Conservation (phyloP, 208 protist genomes). For the Trypanosoma melophagium region DNA sequence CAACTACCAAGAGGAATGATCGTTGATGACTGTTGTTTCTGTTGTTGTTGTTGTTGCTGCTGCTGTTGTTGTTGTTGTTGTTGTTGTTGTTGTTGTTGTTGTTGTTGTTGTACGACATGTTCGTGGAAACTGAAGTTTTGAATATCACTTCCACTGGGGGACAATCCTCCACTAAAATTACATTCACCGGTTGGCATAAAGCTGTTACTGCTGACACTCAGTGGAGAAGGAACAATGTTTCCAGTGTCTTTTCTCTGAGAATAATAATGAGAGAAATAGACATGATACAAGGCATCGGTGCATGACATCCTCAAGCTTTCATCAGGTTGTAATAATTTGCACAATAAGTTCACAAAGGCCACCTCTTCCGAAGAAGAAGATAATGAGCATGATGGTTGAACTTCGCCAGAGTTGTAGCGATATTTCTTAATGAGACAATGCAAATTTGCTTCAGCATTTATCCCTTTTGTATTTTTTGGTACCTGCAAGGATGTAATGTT, state of each 20-base stretch:
- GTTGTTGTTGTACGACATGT: slow-evolving; percentile 16
- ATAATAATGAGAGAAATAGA: slow-evolving; percentile 40
- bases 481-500: slow-evolving; percentile 41
- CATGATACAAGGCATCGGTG: slow-evolving; percentile 63
- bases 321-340: slow-evolving; percentile 68
- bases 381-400: neutral
- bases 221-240: no score
- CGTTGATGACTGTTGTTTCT: neutral
- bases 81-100: neutral
- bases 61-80: slow-evolving; percentile 8
- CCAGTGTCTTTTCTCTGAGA: neutral
- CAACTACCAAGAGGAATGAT: slow-evolving; percentile 6
- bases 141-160: neutral
- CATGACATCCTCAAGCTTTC: slow-evolving; percentile 57
- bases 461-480: slow-evolving; percentile 11
- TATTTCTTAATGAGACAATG: slow-evolving; percentile 21
- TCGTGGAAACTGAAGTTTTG: slow-evolving; percentile 5
- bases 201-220: neutral
- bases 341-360: slow-evolving; percentile 66
- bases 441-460: slow-evolving; percentile 19
- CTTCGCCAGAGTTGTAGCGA: neutral
- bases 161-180: neutral
- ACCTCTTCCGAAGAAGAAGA: slow-evolving; percentile 32
- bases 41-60: slow-evolving; percentile 11
- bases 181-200: neutral